These are phyloP conservation scores for Phytophthora aleatoria DNA, from an alignment of 352 stramenopile species.

Conservation along the genomic window DNA sequence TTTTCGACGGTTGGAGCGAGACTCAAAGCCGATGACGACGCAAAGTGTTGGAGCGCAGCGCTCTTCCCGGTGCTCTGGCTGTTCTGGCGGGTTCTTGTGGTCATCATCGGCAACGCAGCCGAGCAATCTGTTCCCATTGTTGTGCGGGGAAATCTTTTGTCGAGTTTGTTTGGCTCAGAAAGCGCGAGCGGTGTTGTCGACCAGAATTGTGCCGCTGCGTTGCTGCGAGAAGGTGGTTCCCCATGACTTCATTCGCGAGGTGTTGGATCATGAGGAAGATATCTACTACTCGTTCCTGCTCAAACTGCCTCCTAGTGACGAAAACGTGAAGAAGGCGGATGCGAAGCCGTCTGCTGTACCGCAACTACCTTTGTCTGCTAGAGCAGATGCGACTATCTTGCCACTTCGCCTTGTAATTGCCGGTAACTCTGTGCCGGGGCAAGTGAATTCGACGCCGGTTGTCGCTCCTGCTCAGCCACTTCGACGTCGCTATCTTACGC, in stretches of 20 bases:
- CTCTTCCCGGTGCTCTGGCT: slow-evolving; percentile 19
- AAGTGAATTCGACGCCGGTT: neutral
- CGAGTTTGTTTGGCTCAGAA: slow-evolving; percentile 28
- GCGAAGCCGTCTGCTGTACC: neutral
- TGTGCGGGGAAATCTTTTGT: slow-evolving; percentile 48
- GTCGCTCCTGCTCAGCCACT: neutral
- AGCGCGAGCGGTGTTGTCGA: slow-evolving; percentile 29
- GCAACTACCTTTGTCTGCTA: neutral
- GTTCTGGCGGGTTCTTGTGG: slow-evolving; percentile 13
- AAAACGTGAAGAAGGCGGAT: neutral
- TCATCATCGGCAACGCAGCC: slow-evolving; percentile 12
- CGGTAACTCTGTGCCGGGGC: too few relatives aligned
- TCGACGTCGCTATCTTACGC: slow-evolving; percentile 18
- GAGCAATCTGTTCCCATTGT: slow-evolving; percentile 36
- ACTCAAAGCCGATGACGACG: slow-evolving; percentile 1
- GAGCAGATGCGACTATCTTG: too few relatives aligned
- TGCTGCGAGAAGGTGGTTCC: slow-evolving; percentile 48
- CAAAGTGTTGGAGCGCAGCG: neutral
- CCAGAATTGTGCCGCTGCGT: slow-evolving; percentile 27
- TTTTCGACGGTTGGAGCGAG: slow-evolving; percentile 11
- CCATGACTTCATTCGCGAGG: slow-evolving; percentile 28
- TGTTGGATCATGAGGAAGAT: slow-evolving; percentile 43
- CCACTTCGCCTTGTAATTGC: neutral
- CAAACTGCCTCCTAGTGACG: slow-evolving; percentile 1
- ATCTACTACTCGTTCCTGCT: slow-evolving; percentile 50